Percentiles rank a stretch among this genome's conserved stretches.
phyloP scores from a whole-genome alignment of 2,329 filamentous ascomycete species.

The Annulohypoxylon truncatum region DNA sequence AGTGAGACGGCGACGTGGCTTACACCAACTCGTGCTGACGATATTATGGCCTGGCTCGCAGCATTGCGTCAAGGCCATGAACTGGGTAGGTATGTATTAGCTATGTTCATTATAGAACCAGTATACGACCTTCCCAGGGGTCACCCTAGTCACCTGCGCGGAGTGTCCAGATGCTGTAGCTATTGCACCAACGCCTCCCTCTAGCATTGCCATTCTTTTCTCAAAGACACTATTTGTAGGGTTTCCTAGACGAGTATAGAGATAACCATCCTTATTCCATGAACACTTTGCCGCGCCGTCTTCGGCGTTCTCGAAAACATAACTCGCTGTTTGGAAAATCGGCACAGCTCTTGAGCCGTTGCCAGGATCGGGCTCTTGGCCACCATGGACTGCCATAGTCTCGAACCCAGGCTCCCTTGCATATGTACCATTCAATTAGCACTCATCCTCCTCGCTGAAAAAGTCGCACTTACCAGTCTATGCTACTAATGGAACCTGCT shows the following conservation, averaged over 20 bases:
- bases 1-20: no score
- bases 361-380: conserved; percentile 49
- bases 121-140: no score
- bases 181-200: conserved; percentile 53
- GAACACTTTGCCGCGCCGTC: conserved; percentile 54
- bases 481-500: no score
- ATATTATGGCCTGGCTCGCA: conserved; percentile 54
- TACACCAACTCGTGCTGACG: conserved; percentile 52
- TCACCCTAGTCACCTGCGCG: conserved; percentile 50
- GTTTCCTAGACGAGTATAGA: conserved; percentile 55
- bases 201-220: conserved; percentile 53
- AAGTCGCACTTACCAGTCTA: no score
- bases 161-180: conserved; percentile 54
- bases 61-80: conserved; percentile 53
- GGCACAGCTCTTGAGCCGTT: conserved; percentile 49
- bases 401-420: conserved; percentile 49
- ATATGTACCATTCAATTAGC: no score
- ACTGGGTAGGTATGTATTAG: no score
- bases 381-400: conserved; percentile 49
- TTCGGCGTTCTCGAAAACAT: conserved; percentile 53
- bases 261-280: conserved; percentile 53
- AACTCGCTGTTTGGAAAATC: conserved; percentile 49
- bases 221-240: conserved; percentile 55
- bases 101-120: no score
- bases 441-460: no score